Percentiles rank a stretch among this genome's conserved stretches.
Evolutionary conservation across 208 protist species (phyloP).

Genomic region (Crithidia fasciculata): DNA sequence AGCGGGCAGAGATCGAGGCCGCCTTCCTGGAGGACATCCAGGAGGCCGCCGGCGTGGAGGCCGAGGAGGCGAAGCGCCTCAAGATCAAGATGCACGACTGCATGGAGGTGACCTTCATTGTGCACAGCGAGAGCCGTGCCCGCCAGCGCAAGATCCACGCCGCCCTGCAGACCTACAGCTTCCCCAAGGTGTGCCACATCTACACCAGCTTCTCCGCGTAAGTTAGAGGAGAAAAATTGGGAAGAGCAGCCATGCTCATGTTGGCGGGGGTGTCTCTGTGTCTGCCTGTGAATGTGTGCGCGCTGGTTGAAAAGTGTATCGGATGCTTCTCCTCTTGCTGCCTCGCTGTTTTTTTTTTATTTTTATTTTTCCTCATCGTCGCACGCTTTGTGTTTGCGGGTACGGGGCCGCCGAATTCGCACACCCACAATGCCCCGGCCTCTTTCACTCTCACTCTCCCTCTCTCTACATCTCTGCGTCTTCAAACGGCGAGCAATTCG

Average conservation of each 20-base stretch:
- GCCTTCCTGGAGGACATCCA: conserved; percentile 50
- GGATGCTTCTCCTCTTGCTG: neutral
- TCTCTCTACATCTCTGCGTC: neutral
- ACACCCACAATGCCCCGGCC: too few relatives aligned
- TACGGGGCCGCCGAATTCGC: too few relatives aligned
- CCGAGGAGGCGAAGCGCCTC: conserved; percentile 35
- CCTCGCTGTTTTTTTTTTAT: conserved; percentile 13
- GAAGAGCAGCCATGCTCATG: neutral
- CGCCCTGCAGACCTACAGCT: conserved; percentile 45
- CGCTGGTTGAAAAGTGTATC: neutral
- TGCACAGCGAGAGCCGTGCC: conserved; percentile 32
- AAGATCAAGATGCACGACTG: conserved; percentile 40
- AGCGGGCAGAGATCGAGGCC: conserved; percentile 22
- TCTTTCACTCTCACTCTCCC: neutral
- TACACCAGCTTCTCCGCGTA: conserved; percentile 30
- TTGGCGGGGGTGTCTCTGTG: too few relatives aligned
- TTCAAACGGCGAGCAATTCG: neutral
- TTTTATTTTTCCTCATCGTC: conserved; percentile 23
- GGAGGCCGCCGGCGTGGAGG: conserved; percentile 31
- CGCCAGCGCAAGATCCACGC: conserved; percentile 41
- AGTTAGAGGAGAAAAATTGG: neutral
- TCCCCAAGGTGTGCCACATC: conserved; percentile 39
- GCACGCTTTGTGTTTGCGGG: neutral
- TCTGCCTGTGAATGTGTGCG: neutral
- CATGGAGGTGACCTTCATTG: conserved; percentile 55